These are phyloP conservation scores for Plasmodium berghei DNA, from an alignment of 169 alveolate genomes.

Conservation along the genomic window DNA sequence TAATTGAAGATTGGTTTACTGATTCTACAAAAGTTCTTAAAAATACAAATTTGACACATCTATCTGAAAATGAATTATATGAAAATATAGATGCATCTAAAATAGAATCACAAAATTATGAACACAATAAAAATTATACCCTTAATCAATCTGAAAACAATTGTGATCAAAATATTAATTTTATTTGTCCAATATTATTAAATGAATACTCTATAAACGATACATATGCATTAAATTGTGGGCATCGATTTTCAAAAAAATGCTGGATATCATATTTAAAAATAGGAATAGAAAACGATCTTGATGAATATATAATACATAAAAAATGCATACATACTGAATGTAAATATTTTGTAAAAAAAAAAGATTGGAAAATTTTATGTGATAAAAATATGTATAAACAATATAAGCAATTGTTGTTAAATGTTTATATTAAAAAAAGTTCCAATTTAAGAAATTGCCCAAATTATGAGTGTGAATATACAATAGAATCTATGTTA, in stretches of 20 bases:
- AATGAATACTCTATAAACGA: conserved; percentile 13
- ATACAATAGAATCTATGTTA: conserved; percentile 30
- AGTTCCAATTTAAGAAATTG: conserved; percentile 37
- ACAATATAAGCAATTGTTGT: conserved; percentile 10
- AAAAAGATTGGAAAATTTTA: conserved; percentile 37
- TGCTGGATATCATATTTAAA: conserved; percentile 36
- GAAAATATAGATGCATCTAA: no score
- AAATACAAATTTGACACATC: conserved; percentile 14
- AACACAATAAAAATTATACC: background rate
- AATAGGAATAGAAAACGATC: conserved; percentile 27
- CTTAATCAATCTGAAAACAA: no score
- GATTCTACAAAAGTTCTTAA: conserved; percentile 27
- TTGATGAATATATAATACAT: conserved; percentile 27
- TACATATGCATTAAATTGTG: conserved; percentile 52
- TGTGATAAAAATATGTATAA: conserved; percentile 7
- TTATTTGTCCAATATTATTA: conserved; percentile 33
- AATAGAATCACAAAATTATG: background rate
- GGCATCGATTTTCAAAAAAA: conserved; percentile 52
- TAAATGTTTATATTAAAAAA: conserved; percentile 24
- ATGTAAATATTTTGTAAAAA: conserved; percentile 25
- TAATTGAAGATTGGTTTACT: conserved; percentile 55
- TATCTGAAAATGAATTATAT: conserved; percentile 18
- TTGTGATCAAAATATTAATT: background rate
- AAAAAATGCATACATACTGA: conserved; percentile 28
- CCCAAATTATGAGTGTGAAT: conserved; percentile 19